These are phyloP conservation scores for Cucurbita moschata DNA, from an alignment of 306 rosid species.

Conservation along the genomic window DNA sequence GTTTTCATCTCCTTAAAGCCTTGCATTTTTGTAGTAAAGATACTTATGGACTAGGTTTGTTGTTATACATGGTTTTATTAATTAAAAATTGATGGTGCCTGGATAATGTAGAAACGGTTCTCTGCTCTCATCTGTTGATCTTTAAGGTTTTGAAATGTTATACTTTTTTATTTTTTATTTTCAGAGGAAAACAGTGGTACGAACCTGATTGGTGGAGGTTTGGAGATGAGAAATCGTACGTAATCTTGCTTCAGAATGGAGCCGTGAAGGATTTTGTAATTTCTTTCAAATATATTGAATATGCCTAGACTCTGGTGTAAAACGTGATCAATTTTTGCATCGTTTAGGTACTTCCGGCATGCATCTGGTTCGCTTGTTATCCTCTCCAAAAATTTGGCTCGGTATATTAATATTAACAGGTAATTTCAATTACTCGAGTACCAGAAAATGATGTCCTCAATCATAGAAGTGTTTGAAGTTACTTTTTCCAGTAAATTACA, in stretches of 20 bases:
- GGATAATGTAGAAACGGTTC: not conserved
- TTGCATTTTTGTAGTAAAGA: not conserved
- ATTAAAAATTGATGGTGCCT: not conserved
- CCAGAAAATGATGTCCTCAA: not conserved
- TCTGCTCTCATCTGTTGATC: not conserved
- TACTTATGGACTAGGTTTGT: not conserved
- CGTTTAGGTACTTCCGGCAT: constrained; percentile 85
- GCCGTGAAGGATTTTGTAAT: not conserved
- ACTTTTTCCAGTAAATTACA: too few species aligned
- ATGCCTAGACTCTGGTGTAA: not conserved
- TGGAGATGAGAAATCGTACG: constrained; percentile 95
- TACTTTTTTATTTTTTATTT: constrained; percentile 4
- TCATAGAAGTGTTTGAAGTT: not conserved
- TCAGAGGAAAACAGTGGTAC: constrained; percentile 87
- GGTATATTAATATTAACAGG: constrained; percentile 85
- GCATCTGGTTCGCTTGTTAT: constrained; percentile 66
- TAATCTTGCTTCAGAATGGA: constrained; percentile 9
- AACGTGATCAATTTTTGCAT: constrained; percentile 6
- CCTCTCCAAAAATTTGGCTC: constrained; percentile 82
- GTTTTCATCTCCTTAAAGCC: not conserved
- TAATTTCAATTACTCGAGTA: constrained; percentile 20
- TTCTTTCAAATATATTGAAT: not conserved
- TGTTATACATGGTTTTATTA: not conserved
- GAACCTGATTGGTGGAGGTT: constrained; percentile 99
- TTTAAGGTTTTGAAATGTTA: constrained; percentile 10